Evolutionary conservation across 192 early-diverging fungal genomes (phyloP).

Genomic region (Coemansia guatemalensis): DNA sequence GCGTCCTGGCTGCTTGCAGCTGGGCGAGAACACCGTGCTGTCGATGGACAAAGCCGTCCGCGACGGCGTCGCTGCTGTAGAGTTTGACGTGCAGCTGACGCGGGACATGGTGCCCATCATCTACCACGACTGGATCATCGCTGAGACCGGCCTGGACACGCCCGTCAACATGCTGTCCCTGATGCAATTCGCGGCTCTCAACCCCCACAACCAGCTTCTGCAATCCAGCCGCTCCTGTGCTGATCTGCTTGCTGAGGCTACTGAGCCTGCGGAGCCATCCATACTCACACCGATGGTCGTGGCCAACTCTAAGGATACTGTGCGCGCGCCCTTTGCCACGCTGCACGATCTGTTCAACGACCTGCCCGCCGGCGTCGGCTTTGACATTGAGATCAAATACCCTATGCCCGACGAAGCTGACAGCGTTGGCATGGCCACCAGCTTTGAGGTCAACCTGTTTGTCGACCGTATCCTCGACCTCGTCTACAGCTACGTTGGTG

Average conservation of each 20-base stretch:
- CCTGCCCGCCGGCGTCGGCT: constrained; percentile 75
- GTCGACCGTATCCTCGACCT: constrained; percentile 82
- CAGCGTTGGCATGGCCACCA: constrained; percentile 62
- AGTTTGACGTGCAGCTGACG: constrained; percentile 95
- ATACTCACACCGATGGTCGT: constrained; percentile 50
- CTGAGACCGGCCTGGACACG: constrained; percentile 69
- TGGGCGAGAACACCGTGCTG: constrained; percentile 90
- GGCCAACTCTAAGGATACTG: constrained; percentile 76
- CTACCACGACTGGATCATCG: constrained; percentile 91
- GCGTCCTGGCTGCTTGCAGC: constrained; percentile 63
- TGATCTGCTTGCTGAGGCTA: constrained; percentile 14
- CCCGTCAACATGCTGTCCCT: constrained; percentile 67
- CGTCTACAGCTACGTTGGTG: constrained; percentile 56
- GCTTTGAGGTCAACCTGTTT: constrained; percentile 82
- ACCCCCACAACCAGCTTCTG: constrained; percentile 34
- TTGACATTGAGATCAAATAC: constrained; percentile 97
- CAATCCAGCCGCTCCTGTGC: constrained; percentile 26
- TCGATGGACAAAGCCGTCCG: constrained; percentile 83
- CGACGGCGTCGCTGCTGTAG: constrained; percentile 83
- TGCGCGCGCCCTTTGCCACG: constrained; percentile 87
- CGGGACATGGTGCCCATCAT: constrained; percentile 83
- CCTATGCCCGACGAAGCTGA: constrained; percentile 91
- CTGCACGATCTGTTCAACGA: constrained; percentile 75
- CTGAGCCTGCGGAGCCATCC: not conserved
- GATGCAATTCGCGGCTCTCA: constrained; percentile 66